These are phyloP conservation scores for Penicillium parvum DNA, from an alignment of 495 filamentous ascomycete genomes.

Conservation along the genomic window DNA sequence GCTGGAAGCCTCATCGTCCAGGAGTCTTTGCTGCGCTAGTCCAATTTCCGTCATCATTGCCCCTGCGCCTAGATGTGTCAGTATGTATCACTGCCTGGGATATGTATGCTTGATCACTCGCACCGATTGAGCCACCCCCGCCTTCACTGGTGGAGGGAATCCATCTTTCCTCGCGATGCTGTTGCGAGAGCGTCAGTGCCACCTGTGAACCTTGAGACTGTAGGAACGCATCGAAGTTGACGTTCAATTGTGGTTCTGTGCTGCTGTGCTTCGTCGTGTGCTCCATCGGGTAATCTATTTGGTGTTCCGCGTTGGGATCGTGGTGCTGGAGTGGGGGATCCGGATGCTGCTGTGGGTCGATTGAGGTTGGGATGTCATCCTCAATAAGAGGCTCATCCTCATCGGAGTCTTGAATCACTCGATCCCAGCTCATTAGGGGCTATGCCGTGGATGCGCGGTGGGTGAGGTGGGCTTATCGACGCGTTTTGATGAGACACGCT, in stretches of 20 bases:
- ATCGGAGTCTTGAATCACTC: slow-evolving; percentile 50
- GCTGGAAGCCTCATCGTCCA: slow-evolving; percentile 31
- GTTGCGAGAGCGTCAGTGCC: slow-evolving; percentile 31
- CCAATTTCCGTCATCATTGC: slow-evolving; percentile 40
- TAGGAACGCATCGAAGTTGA: slow-evolving; percentile 42
- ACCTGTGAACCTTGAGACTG: slow-evolving; percentile 26
- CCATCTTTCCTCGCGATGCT: slow-evolving; percentile 38
- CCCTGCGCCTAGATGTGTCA: slow-evolving; percentile 13
- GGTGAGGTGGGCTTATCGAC: slow-evolving; percentile 18
- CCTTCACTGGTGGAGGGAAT: slow-evolving; percentile 27
- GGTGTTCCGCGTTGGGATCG: slow-evolving; percentile 13
- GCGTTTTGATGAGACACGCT: slow-evolving; percentile 27
- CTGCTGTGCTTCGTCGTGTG: slow-evolving; percentile 7
- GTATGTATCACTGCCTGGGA: slow-evolving; percentile 1
- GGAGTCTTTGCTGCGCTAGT: slow-evolving; percentile 31
- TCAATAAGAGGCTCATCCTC: slow-evolving; percentile 41
- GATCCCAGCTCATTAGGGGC: slow-evolving; percentile 29
- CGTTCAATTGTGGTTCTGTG: slow-evolving; percentile 15
- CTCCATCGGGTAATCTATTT: slow-evolving; percentile 9
- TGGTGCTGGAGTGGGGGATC: slow-evolving; percentile 12
- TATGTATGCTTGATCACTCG: slow-evolving; percentile 4
- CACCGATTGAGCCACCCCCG: slow-evolving; percentile 34
- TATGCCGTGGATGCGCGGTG: slow-evolving; percentile 1
- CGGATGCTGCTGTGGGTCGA: slow-evolving; percentile 13
- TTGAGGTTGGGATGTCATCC: slow-evolving; percentile 21